Base-by-base conservation (phyloP, 306 rosid species). In the Medicago arabica region DNA sequence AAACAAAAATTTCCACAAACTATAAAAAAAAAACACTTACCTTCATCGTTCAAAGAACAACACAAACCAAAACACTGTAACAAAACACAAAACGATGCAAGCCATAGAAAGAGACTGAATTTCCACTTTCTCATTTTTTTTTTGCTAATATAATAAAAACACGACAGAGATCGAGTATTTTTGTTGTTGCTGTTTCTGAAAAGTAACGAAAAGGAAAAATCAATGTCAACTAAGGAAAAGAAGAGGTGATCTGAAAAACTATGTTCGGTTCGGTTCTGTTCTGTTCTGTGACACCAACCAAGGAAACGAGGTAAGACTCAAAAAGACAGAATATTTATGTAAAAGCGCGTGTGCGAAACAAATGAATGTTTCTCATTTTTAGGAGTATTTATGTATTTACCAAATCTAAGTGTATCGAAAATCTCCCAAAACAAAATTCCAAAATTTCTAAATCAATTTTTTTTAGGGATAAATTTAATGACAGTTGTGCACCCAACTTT, bases 1-100 rank as follows among this genome's bases (percentile, higher is more conserved):
- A 79, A 3, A 70, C 70, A 54, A 77, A 3, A 73, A 10, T 60
- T 61, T 67, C 60, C 43, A 31, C 71, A 63, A 71, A 63, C 64
- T 36, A 28, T 60, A 28, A 28, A 28, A 28, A 75, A 67, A 75
- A 67, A n/a, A 10, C 54, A 21, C 55, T 28, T 71, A 93, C 98
- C 98, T 86, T 93, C 96, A 74, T 87, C 89, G 62, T 91, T 91
- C 86, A 93, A 74, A 72, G 90, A 88, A 85, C 88, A 88, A 58
- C 92, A 88, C 4, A 67, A 25, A 21, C 36, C 72, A 67, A 67
- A 67, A 4, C 19, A 43, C 13, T 67, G 72, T 21, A 44, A 67
- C 55, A 67, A 21, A 4, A 67, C 1, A 44, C 40, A 43, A 67
- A 67, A 19, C 54, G 15, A 17, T 2, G 44, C 15, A 67, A 67